Percentiles rank a stretch among this genome's conserved stretches.
Evolutionary conservation across 139 green algal genomes (phyloP).

Genomic region (Chlamydomonas eustigma): DNA sequence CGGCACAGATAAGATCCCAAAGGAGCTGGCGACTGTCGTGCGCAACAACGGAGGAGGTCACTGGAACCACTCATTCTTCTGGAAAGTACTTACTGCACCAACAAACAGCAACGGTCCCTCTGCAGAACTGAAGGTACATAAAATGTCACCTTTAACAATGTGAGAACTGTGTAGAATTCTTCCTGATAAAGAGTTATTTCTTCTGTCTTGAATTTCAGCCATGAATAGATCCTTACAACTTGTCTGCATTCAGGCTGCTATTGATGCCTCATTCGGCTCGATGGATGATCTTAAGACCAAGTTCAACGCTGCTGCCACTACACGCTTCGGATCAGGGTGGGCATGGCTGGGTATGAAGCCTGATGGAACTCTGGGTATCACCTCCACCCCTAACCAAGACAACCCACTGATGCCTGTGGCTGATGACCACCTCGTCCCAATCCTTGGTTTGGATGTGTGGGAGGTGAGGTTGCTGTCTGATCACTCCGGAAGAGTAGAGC

Average conservation of each 20-base stretch:
- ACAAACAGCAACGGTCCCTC: slow-evolving; percentile 31
- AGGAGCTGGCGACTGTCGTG: slow-evolving; percentile 54
- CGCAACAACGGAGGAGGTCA: slow-evolving; percentile 63
- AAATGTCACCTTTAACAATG: neutral
- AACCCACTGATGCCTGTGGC: slow-evolving; percentile 54
- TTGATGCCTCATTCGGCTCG: slow-evolving; percentile 63
- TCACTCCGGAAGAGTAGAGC: no score
- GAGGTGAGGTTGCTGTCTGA: slow-evolving; percentile 65
- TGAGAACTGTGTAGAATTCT: no score
- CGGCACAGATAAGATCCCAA: slow-evolving; percentile 45
- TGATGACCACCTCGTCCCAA: slow-evolving; percentile 59
- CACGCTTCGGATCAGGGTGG: slow-evolving; percentile 78
- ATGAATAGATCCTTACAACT: no score
- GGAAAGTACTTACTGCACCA: no score
- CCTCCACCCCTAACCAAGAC: slow-evolving; percentile 76
- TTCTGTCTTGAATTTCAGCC: no score
- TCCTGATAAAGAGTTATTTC: no score
- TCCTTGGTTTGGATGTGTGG: slow-evolving; percentile 53
- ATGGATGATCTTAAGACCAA: slow-evolving; percentile 74
- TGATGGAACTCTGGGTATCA: slow-evolving; percentile 65
- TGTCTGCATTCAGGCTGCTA: slow-evolving; percentile 65
- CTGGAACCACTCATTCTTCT: slow-evolving; percentile 64
- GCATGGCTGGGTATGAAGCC: slow-evolving; percentile 68
- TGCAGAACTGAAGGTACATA: slow-evolving; percentile 37
- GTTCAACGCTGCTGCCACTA: slow-evolving; percentile 71